Conservation (phyloP, 2,329 filamentous ascomycete species). For the Pseudocercospora macadamiae region DNA sequence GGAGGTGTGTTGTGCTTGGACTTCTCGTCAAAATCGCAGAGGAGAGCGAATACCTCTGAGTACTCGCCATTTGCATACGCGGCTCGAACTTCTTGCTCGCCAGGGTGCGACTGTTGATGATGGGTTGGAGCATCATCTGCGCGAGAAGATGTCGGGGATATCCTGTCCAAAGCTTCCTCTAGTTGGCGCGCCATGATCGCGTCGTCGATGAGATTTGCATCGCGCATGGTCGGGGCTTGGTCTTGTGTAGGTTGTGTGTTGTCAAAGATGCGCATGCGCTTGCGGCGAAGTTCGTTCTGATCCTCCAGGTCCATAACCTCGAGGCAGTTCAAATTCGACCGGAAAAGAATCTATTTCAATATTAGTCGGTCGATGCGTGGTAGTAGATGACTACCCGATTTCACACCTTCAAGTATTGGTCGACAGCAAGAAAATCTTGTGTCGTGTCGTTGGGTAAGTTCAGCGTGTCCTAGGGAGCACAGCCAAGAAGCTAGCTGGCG, state of each 20-base stretch:
- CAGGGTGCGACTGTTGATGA: background rate
- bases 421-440: background rate
- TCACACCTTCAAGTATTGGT: no score
- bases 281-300: background rate
- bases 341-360: background rate
- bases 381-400: background rate
- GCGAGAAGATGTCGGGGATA: no score
- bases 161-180: background rate
- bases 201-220: background rate
- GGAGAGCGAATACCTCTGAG: slow-evolving; percentile 21
- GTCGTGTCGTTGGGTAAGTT: background rate
- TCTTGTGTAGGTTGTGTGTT: background rate
- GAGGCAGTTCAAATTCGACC: background rate
- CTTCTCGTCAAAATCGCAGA: slow-evolving; percentile 41
- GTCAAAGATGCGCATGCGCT: background rate
- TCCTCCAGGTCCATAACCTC: background rate
- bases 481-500: background rate
- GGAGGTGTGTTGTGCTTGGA: slow-evolving; percentile 23
- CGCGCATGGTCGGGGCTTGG: background rate
- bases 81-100: background rate
- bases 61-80: background rate
- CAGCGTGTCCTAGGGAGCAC: background rate
- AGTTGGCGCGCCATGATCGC: background rate
- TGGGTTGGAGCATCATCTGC: background rate
- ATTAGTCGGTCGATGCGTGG: background rate